Base-by-base conservation (phyloP, 1,284 basidiomycete species). In the Ganoderma meredithae region DNA sequence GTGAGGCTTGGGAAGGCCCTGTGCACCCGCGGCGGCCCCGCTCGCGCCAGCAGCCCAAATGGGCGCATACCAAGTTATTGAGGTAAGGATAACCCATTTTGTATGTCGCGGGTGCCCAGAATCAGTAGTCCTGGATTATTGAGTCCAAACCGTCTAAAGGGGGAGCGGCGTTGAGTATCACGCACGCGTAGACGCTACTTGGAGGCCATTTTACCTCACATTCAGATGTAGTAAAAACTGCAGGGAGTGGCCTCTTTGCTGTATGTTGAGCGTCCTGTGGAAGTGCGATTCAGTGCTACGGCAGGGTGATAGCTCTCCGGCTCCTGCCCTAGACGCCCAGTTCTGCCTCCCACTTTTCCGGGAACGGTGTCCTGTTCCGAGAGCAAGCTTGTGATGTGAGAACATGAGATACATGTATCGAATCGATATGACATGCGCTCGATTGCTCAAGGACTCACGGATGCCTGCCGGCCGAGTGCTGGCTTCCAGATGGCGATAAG, bases 1-100 rank as follows among this genome's bases (percentile, higher is more conserved):
- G 19, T 44, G 33, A 47, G 12, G 47, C 22, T 53, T 64, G 66
- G 62, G 66, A 64, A 58, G 8, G 13, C 55, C 17, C 53, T 10
- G 44, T 19, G 33, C 55, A 39, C 9, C 19, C 9, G 6, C 2
- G 19, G 25, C 52, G 52, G 25, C 52, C 31, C 52, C 52, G 52
- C 52, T 15, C 52, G 10, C 27, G 17, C 52, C 52, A 31, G 27
- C 49, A 8, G 22, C 15, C 2, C 52, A 13, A 31, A 15, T 13
- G 25, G 13, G 27, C 15, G 3, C 12, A n/a, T 31, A 5, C 5
- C 31, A 31, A 31, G 31, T 31, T 31, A 31, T 31, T 22, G n/a
- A 47, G 22, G 19, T 47, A 22, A 47, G 44, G 44, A 47, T 2
- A 47, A 47, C 44, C 19, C n/a, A 17, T 17, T 44, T 44, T 4